A percentile compares a stretch with the other conserved stretches of the same genome.
Evolutionary conservation across 1,284 basidiomycete genomes (phyloP).

Genomic region (Caloboletus firmus): DNA sequence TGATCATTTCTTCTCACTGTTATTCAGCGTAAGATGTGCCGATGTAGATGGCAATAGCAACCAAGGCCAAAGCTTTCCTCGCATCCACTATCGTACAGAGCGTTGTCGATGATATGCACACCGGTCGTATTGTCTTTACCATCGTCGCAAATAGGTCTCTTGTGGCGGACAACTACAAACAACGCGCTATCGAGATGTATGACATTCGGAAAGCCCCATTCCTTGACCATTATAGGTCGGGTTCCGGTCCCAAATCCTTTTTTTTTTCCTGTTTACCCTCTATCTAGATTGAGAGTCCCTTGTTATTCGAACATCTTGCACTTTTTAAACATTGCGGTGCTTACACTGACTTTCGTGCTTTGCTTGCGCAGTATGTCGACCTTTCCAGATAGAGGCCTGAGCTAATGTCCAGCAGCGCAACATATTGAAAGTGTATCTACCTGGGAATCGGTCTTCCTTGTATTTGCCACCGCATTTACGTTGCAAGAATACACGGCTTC

Average conservation of each 20-base stretch:
- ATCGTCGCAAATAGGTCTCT: slow-evolving; percentile 68
- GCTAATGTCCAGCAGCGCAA: slow-evolving; percentile 46
- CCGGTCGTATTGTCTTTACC: slow-evolving; percentile 69
- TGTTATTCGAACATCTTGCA: slow-evolving; percentile 79
- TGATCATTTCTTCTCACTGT: background rate
- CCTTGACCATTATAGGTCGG: slow-evolving; percentile 77
- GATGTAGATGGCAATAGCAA: slow-evolving; percentile 79
- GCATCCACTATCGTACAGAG: slow-evolving; percentile 79
- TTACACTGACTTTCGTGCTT: slow-evolving; percentile 71
- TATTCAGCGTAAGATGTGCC: background rate
- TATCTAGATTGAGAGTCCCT: slow-evolving; percentile 71
- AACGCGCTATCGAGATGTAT: slow-evolving; percentile 72
- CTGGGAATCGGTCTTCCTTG: slow-evolving; percentile 72
- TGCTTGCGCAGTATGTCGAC: slow-evolving; percentile 63
- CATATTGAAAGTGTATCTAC: slow-evolving; percentile 49
- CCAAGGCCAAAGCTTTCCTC: slow-evolving; percentile 76
- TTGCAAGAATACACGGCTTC: slow-evolving; percentile 80
- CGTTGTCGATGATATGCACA: slow-evolving; percentile 80
- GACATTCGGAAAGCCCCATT: slow-evolving; percentile 72
- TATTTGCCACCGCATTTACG: slow-evolving; percentile 75
- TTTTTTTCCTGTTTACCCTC: slow-evolving; percentile 7
- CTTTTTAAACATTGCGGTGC: slow-evolving; percentile 69
- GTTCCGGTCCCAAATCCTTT: background rate
- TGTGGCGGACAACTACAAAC: slow-evolving; percentile 85
- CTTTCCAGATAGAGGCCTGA: background rate